These are phyloP conservation scores for Lyophyllum atratum DNA, from an alignment of 768 basidiomycete genomes.

Conservation along the genomic window DNA sequence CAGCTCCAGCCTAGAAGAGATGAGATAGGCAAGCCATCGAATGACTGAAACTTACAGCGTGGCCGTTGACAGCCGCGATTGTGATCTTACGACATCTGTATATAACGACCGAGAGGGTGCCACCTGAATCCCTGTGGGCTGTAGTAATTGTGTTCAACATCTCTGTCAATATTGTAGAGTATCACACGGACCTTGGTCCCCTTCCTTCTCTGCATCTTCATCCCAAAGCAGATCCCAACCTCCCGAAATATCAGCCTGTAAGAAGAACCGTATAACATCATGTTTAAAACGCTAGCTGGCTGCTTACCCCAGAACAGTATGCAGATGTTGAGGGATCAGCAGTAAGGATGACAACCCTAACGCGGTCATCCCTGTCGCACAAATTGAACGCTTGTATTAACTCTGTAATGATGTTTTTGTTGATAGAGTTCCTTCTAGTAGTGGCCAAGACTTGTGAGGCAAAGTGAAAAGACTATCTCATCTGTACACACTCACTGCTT, in stretches of 20 bases:
- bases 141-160: background rate
- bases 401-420: constrained; percentile 32
- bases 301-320: constrained; percentile 55
- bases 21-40: background rate
- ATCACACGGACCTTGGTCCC: constrained; percentile 42
- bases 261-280: background rate
- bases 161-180: background rate
- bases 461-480: background rate
- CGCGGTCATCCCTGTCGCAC: constrained; percentile 53
- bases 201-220: constrained; percentile 44
- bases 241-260: constrained; percentile 48
- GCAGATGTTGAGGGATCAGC: constrained; percentile 53
- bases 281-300: background rate
- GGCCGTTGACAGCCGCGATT: constrained; percentile 51
- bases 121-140: constrained; percentile 55
- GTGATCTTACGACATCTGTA: constrained; percentile 57
- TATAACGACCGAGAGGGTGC: constrained; percentile 45
- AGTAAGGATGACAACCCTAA: constrained; percentile 52
- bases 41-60: constrained; percentile 35
- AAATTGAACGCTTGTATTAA: constrained; percentile 45
- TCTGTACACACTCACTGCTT: constrained; percentile 40
- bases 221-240: constrained; percentile 48
- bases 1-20: constrained; percentile 37
- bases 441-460: background rate
- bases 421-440: constrained; percentile 48